Conservation (phyloP, 2,329 filamentous ascomycete species). For the Rhynchosporium graminicola region DNA sequence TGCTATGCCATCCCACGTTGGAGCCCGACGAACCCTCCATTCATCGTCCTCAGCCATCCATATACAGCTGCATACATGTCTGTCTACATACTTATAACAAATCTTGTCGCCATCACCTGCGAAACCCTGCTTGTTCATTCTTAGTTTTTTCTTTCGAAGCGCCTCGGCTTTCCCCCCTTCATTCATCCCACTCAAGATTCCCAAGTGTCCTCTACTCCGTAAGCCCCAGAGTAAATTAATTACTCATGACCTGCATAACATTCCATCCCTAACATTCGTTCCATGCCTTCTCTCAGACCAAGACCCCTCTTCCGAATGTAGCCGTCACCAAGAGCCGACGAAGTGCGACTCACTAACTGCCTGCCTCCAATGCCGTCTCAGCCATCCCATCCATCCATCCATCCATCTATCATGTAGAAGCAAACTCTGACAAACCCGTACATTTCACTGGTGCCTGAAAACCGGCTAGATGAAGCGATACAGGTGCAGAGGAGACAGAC, state of each 20-base stretch:
- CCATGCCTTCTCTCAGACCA: not conserved
- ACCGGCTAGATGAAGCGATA: not conserved
- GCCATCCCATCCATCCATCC: not conserved
- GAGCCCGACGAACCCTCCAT: constrained; percentile 8
- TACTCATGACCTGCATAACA: constrained; percentile 15
- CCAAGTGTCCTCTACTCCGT: not conserved
- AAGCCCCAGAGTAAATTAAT: constrained; percentile 8
- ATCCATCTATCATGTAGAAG: not conserved
- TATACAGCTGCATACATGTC: constrained; percentile 6
- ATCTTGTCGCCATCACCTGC: not conserved
- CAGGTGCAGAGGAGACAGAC: not conserved
- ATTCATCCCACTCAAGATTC: constrained; percentile 1
- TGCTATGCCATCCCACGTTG: not conserved
- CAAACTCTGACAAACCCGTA: constrained; percentile 7
- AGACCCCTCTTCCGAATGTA: not conserved
- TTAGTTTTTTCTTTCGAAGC: not conserved
- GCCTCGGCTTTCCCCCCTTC: constrained; percentile 7
- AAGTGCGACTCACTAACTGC: not conserved
- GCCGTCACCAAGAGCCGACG: constrained; percentile 10
- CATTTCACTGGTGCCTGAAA: constrained; percentile 10
- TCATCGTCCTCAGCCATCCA: not conserved
- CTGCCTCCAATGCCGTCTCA: not conserved
- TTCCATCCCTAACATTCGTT: not conserved
- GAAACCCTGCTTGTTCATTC: not conserved
- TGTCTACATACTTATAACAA: not conserved